A percentile compares a stretch with the other conserved stretches of the same genome.
phyloP scores from a whole-genome alignment of 441 rosid genomes.

The Raphanus hybrid region DNA sequence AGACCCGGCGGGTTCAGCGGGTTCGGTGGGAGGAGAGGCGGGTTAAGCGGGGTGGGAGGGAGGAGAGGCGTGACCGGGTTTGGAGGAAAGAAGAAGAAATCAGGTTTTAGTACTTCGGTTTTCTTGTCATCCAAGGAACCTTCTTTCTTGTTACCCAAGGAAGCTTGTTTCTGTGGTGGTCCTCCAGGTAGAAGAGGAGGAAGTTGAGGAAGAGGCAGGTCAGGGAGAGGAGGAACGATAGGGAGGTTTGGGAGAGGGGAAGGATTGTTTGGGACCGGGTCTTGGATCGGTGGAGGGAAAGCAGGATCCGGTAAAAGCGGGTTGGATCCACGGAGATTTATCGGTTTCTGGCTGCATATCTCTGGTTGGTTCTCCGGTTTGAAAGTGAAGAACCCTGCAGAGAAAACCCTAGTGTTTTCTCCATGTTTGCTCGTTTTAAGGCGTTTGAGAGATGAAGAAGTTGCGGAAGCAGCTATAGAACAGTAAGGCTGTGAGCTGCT shows the following conservation, averaged over 20 bases:
- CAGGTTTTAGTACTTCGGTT: slow-evolving; percentile 31
- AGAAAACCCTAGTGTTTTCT: slow-evolving; percentile 54
- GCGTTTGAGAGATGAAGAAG: slow-evolving; percentile 61
- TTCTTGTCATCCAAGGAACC: slow-evolving; percentile 29
- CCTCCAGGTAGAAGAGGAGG: slow-evolving; percentile 46
- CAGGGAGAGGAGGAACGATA: slow-evolving; percentile 56
- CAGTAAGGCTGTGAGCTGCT: slow-evolving; percentile 75
- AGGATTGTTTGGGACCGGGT: slow-evolving; percentile 35
- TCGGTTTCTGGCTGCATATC: slow-evolving; percentile 67
- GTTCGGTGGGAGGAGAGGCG: slow-evolving; percentile 29
- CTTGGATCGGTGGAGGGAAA: slow-evolving; percentile 38
- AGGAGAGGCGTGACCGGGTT: slow-evolving; percentile 32
- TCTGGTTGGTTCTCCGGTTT: slow-evolving; percentile 71
- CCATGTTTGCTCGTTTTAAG: slow-evolving; percentile 62
- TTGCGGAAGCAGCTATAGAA: slow-evolving; percentile 61
- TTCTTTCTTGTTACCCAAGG: slow-evolving; percentile 25
- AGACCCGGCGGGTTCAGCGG: slow-evolving; percentile 36
- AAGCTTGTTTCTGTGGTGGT: slow-evolving; percentile 22
- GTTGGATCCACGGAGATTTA: slow-evolving; percentile 24
- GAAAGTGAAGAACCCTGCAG: slow-evolving; percentile 91
- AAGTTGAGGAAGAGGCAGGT: slow-evolving; percentile 61
- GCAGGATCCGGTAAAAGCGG: slow-evolving; percentile 38
- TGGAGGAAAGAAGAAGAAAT: slow-evolving; percentile 41
- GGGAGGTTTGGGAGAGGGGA: slow-evolving; percentile 55
- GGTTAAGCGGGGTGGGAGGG: slow-evolving; percentile 27